Conservation (phyloP, 2,329 filamentous ascomycete genomes). For the Camillea tinctor region DNA sequence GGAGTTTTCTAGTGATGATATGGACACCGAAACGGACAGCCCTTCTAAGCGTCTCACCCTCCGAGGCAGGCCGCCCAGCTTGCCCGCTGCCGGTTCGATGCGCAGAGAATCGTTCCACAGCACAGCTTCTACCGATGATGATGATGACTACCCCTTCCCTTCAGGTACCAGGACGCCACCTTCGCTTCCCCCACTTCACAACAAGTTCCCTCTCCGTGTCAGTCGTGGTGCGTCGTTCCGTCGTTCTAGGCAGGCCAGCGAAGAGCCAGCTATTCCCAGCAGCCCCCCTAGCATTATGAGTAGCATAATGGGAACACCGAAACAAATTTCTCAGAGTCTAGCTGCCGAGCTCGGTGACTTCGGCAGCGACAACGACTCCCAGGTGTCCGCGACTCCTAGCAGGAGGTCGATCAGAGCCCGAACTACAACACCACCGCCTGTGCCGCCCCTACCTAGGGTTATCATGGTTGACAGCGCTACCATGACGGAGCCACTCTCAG, state of each 20-base stretch:
- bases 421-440: conserved; percentile 44
- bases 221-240: conserved; percentile 61
- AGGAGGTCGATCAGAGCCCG: conserved; percentile 45
- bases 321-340: conserved; percentile 67
- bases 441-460: conserved; percentile 50
- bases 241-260: conserved; percentile 60
- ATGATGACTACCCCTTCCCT: conserved; percentile 58
- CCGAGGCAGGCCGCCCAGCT: conserved; percentile 19
- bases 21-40: conserved; percentile 79
- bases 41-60: conserved; percentile 40
- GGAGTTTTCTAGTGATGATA: conserved; percentile 69
- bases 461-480: conserved; percentile 60
- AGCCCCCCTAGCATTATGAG: conserved; percentile 58
- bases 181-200: conserved; percentile 57
- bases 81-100: conserved; percentile 12
- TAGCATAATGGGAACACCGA: conserved; percentile 48
- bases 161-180: conserved; percentile 60
- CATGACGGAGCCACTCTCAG: conserved; percentile 57
- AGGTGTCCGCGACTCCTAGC: conserved; percentile 53
- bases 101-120: conserved; percentile 70
- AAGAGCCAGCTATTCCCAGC: conserved; percentile 56
- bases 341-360: conserved; percentile 88
- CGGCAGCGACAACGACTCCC: conserved; percentile 71
- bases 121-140: conserved; percentile 83
- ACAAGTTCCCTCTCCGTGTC: conserved; percentile 70